These are phyloP conservation scores for Diaporthe citrichinensis DNA, from an alignment of 2,329 filamentous ascomycete genomes.

Conservation along the genomic window DNA sequence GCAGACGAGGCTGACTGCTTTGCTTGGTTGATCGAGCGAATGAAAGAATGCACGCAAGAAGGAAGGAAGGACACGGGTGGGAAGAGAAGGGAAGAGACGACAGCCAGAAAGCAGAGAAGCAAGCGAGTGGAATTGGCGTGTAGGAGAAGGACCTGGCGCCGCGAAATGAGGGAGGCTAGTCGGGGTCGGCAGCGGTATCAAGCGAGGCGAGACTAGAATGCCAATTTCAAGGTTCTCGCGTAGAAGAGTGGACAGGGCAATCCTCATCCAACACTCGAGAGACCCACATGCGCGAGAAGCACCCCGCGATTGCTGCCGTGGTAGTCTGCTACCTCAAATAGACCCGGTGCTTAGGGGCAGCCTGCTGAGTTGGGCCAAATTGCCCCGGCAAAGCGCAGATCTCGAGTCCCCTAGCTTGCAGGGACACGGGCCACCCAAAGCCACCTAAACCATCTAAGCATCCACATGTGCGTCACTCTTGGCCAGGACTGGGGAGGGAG, in stretches of 20 bases:
- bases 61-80: not conserved
- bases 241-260: conserved; percentile 27
- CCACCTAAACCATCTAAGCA: conserved; percentile 2
- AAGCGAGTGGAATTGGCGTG: not conserved
- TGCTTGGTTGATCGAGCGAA: not conserved
- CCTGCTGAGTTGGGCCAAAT: not conserved
- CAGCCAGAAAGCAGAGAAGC: conserved; percentile 1
- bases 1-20: conserved; percentile 31
- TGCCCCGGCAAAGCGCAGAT: conserved; percentile 4
- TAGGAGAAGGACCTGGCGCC: not conserved
- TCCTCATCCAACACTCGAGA: conserved; percentile 18
- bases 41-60: not conserved
- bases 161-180: conserved; percentile 17
- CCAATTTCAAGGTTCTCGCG: conserved; percentile 28
- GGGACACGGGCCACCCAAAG: conserved; percentile 18
- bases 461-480: conserved; percentile 38
- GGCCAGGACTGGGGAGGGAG: conserved; percentile 27
- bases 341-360: not conserved
- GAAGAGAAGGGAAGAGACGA: not conserved
- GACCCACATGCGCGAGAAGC: conserved; percentile 19
- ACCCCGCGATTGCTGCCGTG: conserved; percentile 17
- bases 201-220: conserved; percentile 12
- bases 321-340: not conserved
- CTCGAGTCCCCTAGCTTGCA: conserved; percentile 19
- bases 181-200: conserved; percentile 21